phyloP scores from a whole-genome alignment of 2,329 filamentous ascomycete genomes.

The Graphiopsis chlorocephala region DNA sequence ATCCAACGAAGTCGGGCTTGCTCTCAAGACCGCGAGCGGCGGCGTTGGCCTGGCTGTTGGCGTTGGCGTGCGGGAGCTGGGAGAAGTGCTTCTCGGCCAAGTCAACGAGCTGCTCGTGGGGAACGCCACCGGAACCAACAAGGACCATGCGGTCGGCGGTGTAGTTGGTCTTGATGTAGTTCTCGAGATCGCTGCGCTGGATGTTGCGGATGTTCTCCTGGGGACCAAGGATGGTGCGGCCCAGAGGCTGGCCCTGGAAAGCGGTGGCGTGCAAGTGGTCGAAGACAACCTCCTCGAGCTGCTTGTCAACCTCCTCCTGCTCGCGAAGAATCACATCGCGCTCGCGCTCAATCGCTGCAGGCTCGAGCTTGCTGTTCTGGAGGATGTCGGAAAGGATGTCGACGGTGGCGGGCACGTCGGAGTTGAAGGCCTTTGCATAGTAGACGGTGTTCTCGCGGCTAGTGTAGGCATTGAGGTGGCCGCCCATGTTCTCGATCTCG shows the following conservation, averaged over 20 bases:
- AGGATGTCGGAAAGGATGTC: constrained; percentile 99
- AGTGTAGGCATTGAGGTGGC: constrained; percentile 98
- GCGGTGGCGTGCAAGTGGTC: constrained; percentile 98
- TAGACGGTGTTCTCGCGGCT: constrained; percentile 99
- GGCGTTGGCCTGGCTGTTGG: constrained; percentile 69
- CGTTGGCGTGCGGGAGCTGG: constrained; percentile 70
- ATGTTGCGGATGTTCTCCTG: constrained; percentile 98
- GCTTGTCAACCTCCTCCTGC: constrained; percentile 99
- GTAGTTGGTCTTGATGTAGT: constrained; percentile 99
- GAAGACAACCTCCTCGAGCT: constrained; percentile 98
- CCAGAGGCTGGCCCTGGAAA: constrained; percentile 92
- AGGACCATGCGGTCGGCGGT: constrained; percentile 99
- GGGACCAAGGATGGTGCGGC: constrained; percentile 95
- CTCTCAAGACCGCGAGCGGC: constrained; percentile 73
- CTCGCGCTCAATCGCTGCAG: constrained; percentile 89
- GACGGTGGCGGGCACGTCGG: constrained; percentile 91
- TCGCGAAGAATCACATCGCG: constrained; percentile 97
- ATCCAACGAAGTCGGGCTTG: constrained; percentile 93
- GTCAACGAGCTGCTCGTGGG: constrained; percentile 89
- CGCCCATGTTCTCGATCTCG: constrained; percentile 99
- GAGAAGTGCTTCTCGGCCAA: constrained; percentile 96
- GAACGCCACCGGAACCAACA: constrained; percentile 88
- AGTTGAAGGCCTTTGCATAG: constrained; percentile 99
- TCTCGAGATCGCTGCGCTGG: constrained; percentile 80
- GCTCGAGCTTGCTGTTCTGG: constrained; percentile 98